A percentile compares a stretch with the other conserved stretches of the same genome.
These are phyloP conservation scores for Xerocomellus chrysenteron DNA, from an alignment of 768 basidiomycete genomes.

Conservation along the genomic window DNA sequence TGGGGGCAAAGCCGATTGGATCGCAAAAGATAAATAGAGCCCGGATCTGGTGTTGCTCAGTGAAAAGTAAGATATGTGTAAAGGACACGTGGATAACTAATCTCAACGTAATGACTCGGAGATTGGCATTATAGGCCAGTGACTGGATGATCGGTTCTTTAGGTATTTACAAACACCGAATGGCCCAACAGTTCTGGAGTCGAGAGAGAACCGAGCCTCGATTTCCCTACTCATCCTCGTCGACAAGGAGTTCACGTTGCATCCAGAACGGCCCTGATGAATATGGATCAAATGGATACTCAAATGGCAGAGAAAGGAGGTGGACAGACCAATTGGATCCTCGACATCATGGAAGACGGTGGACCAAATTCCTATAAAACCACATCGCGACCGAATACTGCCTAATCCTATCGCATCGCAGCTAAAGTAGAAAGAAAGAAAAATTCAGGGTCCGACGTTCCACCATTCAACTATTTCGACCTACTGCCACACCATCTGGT, in stretches of 20 bases:
- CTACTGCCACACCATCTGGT: conserved; percentile 57
- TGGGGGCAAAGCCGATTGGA: not conserved
- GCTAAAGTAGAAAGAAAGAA: conserved; percentile 31
- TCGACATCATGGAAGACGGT: conserved; percentile 45
- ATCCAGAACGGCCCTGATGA: conserved; percentile 31
- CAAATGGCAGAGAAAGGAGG: not conserved
- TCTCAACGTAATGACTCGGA: not conserved
- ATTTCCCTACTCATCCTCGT: conserved; percentile 23
- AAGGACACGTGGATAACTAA: not conserved
- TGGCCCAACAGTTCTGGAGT: not conserved
- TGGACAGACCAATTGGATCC: conserved; percentile 45
- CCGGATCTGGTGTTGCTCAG: not conserved
- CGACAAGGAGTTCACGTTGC: conserved; percentile 21
- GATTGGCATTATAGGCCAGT: not conserved
- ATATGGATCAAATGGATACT: not conserved
- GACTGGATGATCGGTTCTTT: not conserved
- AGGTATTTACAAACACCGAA: not conserved
- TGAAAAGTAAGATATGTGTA: not conserved
- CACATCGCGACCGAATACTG: conserved; percentile 55
- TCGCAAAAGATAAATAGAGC: not conserved
- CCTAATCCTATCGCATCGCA: conserved; percentile 66
- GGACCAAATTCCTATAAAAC: conserved; percentile 56
- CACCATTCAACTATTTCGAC: conserved; percentile 9
- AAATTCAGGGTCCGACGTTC: not conserved
- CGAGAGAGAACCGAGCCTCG: not conserved